Evolutionary conservation across 2,329 filamentous ascomycete genomes (phyloP).

Genomic region (Fonsecaea nubica): DNA sequence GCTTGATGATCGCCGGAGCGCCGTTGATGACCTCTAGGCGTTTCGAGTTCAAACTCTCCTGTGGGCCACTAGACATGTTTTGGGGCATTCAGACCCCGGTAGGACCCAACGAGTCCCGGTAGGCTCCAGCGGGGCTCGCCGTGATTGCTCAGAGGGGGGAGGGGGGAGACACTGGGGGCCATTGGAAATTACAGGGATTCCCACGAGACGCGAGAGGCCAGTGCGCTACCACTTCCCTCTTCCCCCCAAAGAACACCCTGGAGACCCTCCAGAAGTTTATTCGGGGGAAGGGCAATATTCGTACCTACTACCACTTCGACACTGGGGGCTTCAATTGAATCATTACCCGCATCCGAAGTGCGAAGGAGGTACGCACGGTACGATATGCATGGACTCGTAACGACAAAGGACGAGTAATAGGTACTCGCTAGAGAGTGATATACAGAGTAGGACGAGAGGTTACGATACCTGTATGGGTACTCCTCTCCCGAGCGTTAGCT

Average conservation of each 20-base stretch:
- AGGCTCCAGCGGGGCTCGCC: not conserved
- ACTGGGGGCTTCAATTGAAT: not conserved
- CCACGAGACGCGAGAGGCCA: slow-evolving; percentile 5
- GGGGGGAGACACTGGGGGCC: not conserved
- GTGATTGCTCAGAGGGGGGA: not conserved
- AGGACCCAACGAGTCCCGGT: not conserved
- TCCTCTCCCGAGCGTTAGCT: not conserved
- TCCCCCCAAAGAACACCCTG: not conserved
- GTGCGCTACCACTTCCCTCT: not conserved
- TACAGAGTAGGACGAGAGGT: not conserved
- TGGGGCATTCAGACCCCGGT: not conserved
- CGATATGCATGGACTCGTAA: too few relatives aligned
- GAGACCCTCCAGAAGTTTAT: not conserved
- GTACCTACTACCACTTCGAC: not conserved
- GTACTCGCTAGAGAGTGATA: not conserved
- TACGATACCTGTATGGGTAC: not conserved
- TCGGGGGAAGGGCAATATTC: not conserved
- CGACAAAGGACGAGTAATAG: too few relatives aligned
- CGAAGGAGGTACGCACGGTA: not conserved
- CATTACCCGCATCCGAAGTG: slow-evolving; percentile 6
- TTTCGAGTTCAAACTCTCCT: slow-evolving; percentile 3
- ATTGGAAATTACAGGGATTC: slow-evolving; percentile 6
- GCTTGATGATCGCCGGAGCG: slow-evolving; percentile 5
- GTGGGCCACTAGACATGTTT: not conserved
- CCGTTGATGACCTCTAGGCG: slow-evolving; percentile 9